Base-by-base conservation (phyloP, 345 rosid genomes). In the Turritis glabra region DNA sequence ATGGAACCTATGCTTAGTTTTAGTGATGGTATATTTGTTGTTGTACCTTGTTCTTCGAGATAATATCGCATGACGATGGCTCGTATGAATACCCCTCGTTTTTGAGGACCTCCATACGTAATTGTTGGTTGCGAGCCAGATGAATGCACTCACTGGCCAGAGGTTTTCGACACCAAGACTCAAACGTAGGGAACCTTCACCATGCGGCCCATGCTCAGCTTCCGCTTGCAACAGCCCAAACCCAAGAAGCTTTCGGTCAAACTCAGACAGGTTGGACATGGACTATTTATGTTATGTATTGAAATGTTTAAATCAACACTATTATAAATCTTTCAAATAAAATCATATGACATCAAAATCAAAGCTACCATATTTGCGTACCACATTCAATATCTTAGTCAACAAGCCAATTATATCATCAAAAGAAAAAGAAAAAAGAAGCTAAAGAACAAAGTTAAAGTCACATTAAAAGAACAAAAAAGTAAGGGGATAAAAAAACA, bases 381-480 rank as follows among this genome's bases (percentile, higher is more conserved):
- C 51, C 58, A 55, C 46, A 40, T 57, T 65, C 77, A 44, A 57
- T 38, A 23, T 71, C 80, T 77, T 72, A 72, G 69, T 78, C 81
- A 77, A 72, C 64, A 78, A 72, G 77, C 81, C 77, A 72, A 67
- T 78, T 77, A 23, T 66, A 38, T 54, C 57, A 71, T 65, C 37
- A 38, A 72, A 78, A 72, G 51, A 66, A 41, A 67, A 51, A 32
- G 52, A 40, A 50, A 23, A 37, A 77, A 64, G 37, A 27, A 59
- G 44, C 32, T 57, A 77, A 72, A 77, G 80, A 77, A 72, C 72
- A 77, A 71, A 66, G 77, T 52, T 71, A 77, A 77, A 66, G 77
- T 53, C 77, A 40, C 67, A 71, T 71, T 58, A 71, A 77, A 77
- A 72, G 80, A 77, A 71, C 32, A 77, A 48, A 77, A 71, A 71